A percentile compares a stretch with the other conserved stretches of the same genome.
Conservation (phyloP, 2,329 filamentous ascomycete species). For the Achaetomium macrosporum region DNA sequence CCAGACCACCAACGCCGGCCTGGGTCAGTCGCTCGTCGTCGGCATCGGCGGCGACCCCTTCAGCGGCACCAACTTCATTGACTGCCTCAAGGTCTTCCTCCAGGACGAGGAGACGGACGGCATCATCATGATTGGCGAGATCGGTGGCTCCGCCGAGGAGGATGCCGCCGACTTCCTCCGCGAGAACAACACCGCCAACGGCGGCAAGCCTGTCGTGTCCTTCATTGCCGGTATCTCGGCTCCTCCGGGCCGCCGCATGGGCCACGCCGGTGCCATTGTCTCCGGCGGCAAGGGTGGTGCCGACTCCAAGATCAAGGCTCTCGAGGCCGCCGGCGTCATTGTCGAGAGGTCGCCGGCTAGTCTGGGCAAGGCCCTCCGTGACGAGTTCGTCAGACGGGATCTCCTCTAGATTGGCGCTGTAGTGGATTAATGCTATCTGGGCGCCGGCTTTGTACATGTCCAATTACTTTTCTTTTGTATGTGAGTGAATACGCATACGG, state of each 20-base stretch:
- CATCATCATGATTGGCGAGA: conserved; percentile 99
- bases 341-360: conserved; percentile 91
- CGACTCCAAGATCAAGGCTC: conserved; percentile 94
- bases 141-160: conserved; percentile 95
- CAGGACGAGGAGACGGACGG: conserved; percentile 94
- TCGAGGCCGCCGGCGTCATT: conserved; percentile 88
- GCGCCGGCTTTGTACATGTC: conserved; percentile 15
- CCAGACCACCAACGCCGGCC: conserved; percentile 94
- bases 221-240: conserved; percentile 99
- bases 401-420: conserved; percentile 60
- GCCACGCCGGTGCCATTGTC: conserved; percentile 97
- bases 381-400: conserved; percentile 94
- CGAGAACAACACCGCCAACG: conserved; percentile 79
- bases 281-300: conserved; percentile 96
- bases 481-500: neutral
- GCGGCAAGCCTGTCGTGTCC: conserved; percentile 87
- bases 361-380: conserved; percentile 88
- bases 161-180: conserved; percentile 95
- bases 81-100: conserved; percentile 96
- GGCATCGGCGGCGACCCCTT: conserved; percentile 98
- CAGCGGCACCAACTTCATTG: conserved; percentile 99
- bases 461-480: conserved; percentile 10
- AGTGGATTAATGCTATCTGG: neutral
- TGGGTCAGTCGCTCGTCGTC: conserved; percentile 96
- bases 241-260: conserved; percentile 94